phyloP scores from a whole-genome alignment of 2,329 filamentous ascomycete genomes.

The Mariannaea sp. region DNA sequence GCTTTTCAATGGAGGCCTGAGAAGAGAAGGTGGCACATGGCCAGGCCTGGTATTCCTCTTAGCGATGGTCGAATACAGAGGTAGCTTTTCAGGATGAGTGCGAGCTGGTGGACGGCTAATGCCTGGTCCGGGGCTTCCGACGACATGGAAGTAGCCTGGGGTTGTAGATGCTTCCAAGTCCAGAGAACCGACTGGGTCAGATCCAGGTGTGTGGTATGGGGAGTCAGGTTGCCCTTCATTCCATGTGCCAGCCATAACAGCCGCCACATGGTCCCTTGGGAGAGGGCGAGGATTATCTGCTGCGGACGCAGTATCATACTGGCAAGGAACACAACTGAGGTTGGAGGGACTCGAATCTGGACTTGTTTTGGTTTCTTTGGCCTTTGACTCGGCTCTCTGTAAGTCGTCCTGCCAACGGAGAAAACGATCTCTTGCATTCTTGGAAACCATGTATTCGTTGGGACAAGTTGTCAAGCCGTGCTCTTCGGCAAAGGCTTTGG shows the following conservation, averaged over 20 bases:
- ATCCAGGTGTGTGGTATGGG: slow-evolving; percentile 44
- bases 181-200: slow-evolving; percentile 20
- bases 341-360: slow-evolving; percentile 21
- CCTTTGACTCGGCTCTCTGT: slow-evolving; percentile 59
- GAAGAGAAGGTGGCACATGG: slow-evolving; percentile 18
- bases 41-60: slow-evolving; percentile 14
- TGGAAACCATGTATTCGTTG: slow-evolving; percentile 79
- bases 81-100: slow-evolving; percentile 19
- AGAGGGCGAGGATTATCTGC: slow-evolving; percentile 34
- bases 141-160: slow-evolving; percentile 28
- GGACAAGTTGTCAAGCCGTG: slow-evolving; percentile 75
- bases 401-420: slow-evolving; percentile 79
- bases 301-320: slow-evolving; percentile 42
- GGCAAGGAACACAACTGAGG: slow-evolving; percentile 35
- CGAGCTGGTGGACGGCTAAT: slow-evolving; percentile 14
- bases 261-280: slow-evolving; percentile 56
- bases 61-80: slow-evolving; percentile 26
- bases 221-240: slow-evolving; percentile 68
- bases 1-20: slow-evolving; percentile 14
- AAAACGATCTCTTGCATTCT: slow-evolving; percentile 78
- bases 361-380: slow-evolving; percentile 34
- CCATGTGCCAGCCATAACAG: slow-evolving; percentile 62
- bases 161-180: slow-evolving; percentile 20
- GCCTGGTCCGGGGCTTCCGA: slow-evolving; percentile 18
- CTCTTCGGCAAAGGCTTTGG: slow-evolving; percentile 82